Conservation (phyloP, 768 basidiomycete genomes). For the Psilocybe azurescens region DNA sequence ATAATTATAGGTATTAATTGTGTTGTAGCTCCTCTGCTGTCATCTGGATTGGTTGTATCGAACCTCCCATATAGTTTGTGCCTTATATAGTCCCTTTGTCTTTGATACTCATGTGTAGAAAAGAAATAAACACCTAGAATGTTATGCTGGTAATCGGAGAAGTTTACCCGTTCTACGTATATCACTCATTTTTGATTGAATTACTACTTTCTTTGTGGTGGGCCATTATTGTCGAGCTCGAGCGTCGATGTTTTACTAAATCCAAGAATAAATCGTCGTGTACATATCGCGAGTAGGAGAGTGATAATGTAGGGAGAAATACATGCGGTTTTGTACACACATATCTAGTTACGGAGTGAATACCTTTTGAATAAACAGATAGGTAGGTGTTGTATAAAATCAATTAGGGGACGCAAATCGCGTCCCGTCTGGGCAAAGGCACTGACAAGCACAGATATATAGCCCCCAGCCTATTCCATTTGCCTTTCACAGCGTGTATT, state of each 20-base stretch:
- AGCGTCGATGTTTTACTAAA: too few relatives aligned
- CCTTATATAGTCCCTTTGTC: constrained; percentile 1
- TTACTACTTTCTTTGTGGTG: too few relatives aligned
- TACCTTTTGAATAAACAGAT: not conserved
- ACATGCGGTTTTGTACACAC: not conserved
- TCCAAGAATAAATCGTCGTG: not conserved
- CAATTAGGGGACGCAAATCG: too few relatives aligned
- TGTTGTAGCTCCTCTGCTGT: constrained; percentile 7
- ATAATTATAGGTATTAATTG: constrained; percentile 25
- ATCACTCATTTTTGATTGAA: too few relatives aligned
- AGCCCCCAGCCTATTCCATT: not conserved
- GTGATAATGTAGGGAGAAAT: not conserved
- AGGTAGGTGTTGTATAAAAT: too few relatives aligned
- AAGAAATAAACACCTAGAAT: not conserved
- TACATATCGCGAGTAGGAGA: not conserved
- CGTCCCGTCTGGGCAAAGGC: too few relatives aligned
- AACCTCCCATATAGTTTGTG: not conserved
- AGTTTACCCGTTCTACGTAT: too few relatives aligned
- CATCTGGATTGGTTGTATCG: constrained; percentile 7
- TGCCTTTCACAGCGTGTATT: constrained; percentile 28
- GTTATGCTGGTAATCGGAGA: not conserved
- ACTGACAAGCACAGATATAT: too few relatives aligned
- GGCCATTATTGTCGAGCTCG: too few relatives aligned
- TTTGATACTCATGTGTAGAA: constrained; percentile 11
- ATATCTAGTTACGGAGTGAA: not conserved